Percentiles rank a stretch among this genome's conserved stretches.
Conservation (phyloP, 2,329 filamentous ascomycete species). For the Beauveria scarabaeidicola region DNA sequence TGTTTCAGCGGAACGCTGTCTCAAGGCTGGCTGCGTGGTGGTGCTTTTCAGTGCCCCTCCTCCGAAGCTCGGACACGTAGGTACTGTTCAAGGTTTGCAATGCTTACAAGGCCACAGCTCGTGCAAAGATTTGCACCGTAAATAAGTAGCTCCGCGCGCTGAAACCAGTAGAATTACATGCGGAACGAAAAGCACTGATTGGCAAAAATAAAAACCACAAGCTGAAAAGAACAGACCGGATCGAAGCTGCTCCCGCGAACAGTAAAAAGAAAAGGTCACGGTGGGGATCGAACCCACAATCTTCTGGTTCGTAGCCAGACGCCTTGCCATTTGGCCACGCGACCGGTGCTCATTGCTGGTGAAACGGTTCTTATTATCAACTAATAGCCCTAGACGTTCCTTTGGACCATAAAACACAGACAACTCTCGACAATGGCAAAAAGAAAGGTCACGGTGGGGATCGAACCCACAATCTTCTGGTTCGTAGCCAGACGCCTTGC, state of each 20-base stretch:
- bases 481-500: slow-evolving; percentile 15
- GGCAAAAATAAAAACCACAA: neutral
- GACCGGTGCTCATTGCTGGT: neutral
- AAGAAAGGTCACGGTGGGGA: slow-evolving; percentile 14
- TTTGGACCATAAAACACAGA: neutral
- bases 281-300: slow-evolving; percentile 15
- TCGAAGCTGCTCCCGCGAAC: too few species aligned
- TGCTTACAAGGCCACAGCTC: too few species aligned
- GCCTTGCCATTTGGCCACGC: slow-evolving; percentile 14
- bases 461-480: slow-evolving; percentile 15
- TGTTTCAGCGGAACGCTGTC: neutral
- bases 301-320: slow-evolving; percentile 15
- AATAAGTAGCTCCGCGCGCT: too few species aligned
- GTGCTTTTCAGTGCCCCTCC: neutral
- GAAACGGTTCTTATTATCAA: neutral
- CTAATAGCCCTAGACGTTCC: neutral
- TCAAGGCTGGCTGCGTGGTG: neutral
- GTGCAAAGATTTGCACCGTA: too few species aligned
- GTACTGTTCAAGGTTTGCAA: neutral
- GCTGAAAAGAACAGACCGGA: neutral
- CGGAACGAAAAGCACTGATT: neutral
- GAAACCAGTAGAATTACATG: neutral
- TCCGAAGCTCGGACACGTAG: neutral
- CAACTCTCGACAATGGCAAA: neutral
- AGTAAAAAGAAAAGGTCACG: slow-evolving; percentile 12